Evolutionary conservation across 306 rosid species (phyloP).

Genomic region (Prunus dulcis): DNA sequence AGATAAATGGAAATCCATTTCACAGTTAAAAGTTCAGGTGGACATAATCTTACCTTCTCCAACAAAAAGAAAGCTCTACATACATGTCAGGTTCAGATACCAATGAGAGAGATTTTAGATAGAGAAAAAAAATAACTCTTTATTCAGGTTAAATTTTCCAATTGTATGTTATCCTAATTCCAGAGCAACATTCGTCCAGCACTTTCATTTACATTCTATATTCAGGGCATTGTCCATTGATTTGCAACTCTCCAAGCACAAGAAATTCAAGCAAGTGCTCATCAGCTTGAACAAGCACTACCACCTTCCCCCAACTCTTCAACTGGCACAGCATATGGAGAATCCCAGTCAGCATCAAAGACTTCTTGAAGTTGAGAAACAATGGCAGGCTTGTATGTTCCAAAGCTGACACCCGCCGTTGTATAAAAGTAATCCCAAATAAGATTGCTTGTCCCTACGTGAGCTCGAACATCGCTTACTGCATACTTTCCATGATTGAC

Average conservation of each 20-base stretch:
- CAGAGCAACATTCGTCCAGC: neutral
- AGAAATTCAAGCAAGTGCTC: neutral
- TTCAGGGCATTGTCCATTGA: neutral
- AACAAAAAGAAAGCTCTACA: neutral
- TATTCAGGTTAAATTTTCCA: neutral
- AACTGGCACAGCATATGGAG: slow-evolving; percentile 71
- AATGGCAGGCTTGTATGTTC: slow-evolving; percentile 69
- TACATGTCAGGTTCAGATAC: neutral
- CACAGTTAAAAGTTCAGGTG: neutral
- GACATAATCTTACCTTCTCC: neutral
- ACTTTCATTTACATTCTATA: neutral
- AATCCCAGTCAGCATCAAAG: slow-evolving; percentile 93
- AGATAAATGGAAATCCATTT: no score
- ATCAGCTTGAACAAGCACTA: slow-evolving; percentile 36
- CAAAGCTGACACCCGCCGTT: slow-evolving; percentile 89
- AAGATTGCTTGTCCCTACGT: slow-evolving; percentile 88
- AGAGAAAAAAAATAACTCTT: neutral
- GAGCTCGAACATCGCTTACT: slow-evolving; percentile 71
- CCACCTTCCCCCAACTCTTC: slow-evolving; percentile 32
- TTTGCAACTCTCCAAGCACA: neutral
- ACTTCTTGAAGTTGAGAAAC: slow-evolving; percentile 60
- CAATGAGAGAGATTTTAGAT: no score
- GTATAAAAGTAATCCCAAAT: slow-evolving; percentile 87
- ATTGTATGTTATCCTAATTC: neutral
- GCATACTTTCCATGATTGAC: slow-evolving; percentile 94